These are phyloP conservation scores for Pichia insulana DNA, from an alignment of 805 yeast species.

Conservation along the genomic window DNA sequence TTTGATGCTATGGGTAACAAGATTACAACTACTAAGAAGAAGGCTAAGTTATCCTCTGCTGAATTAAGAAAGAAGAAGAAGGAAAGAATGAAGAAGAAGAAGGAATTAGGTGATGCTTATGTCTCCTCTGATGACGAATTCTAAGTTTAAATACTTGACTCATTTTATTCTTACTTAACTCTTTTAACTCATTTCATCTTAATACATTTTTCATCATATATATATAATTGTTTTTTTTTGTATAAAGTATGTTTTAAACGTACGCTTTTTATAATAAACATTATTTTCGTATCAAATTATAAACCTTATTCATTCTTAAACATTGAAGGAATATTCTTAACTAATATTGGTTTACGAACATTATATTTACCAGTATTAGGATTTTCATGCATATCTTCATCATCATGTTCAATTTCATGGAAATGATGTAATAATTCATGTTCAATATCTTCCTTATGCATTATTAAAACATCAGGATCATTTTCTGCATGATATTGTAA, in stretches of 20 bases:
- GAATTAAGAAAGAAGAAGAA: slow-evolving; percentile 99
- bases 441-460: slow-evolving; percentile 84
- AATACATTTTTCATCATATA: neutral
- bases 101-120: slow-evolving; percentile 98
- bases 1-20: slow-evolving; percentile 99
- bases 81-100: slow-evolving; percentile 99
- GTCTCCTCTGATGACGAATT: slow-evolving; percentile 84
- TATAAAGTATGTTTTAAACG: too few species aligned
- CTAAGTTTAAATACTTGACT: slow-evolving; percentile 30
- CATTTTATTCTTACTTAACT: slow-evolving; percentile 1
- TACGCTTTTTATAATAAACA: neutral
- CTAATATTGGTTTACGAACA: slow-evolving; percentile 9
- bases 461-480: slow-evolving; percentile 74
- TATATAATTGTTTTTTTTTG: neutral
- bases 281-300: neutral
- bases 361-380: slow-evolving; percentile 3
- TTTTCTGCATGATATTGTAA: slow-evolving; percentile 60
- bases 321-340: slow-evolving; percentile 10
- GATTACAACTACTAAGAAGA: slow-evolving; percentile 93
- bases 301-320: slow-evolving; percentile 1
- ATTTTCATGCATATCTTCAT: slow-evolving; percentile 9
- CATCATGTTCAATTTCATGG: slow-evolving; percentile 57
- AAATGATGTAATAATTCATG: slow-evolving; percentile 80
- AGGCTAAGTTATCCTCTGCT: slow-evolving; percentile 95
- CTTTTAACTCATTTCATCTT: neutral